Conservation (phyloP, 169 alveolate genomes). For the Plasmodium blacklocki region DNA sequence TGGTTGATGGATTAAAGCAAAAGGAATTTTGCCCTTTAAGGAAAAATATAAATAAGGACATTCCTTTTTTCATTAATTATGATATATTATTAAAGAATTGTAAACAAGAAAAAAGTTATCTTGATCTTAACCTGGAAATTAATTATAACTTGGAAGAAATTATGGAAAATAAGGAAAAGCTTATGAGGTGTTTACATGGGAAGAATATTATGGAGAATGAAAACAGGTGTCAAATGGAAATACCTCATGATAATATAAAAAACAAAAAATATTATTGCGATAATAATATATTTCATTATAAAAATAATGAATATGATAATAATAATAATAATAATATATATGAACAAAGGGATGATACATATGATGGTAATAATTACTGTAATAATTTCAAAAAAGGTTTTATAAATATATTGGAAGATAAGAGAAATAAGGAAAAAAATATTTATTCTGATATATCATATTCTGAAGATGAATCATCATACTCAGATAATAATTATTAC, state of each 20-base stretch:
- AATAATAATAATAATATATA: background rate
- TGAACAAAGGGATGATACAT: background rate
- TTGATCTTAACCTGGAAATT: conserved; percentile 49
- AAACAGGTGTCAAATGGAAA: background rate
- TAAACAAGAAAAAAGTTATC: conserved; percentile 21
- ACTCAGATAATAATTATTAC: conserved; percentile 27
- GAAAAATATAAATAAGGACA: conserved; percentile 11
- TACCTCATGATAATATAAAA: background rate
- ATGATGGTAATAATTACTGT: background rate
- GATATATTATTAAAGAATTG: conserved; percentile 25
- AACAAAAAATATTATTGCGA: conserved; percentile 23
- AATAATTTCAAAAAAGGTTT: background rate
- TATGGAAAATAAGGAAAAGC: conserved; percentile 33
- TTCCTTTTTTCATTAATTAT: conserved; percentile 33
- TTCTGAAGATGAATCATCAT: conserved; percentile 9
- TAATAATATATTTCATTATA: background rate
- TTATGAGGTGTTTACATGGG: conserved; percentile 16
- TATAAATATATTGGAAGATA: background rate
- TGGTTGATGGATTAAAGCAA: conserved; percentile 15
- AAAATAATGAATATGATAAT: background rate
- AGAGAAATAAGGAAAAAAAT: background rate
- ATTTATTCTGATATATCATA: background rate
- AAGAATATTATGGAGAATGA: background rate
- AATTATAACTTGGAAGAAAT: conserved; percentile 70
- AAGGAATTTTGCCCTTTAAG: background rate